Evolutionary conservation across 495 filamentous ascomycete genomes (phyloP).

Genomic region (Terfezia boudieri): DNA sequence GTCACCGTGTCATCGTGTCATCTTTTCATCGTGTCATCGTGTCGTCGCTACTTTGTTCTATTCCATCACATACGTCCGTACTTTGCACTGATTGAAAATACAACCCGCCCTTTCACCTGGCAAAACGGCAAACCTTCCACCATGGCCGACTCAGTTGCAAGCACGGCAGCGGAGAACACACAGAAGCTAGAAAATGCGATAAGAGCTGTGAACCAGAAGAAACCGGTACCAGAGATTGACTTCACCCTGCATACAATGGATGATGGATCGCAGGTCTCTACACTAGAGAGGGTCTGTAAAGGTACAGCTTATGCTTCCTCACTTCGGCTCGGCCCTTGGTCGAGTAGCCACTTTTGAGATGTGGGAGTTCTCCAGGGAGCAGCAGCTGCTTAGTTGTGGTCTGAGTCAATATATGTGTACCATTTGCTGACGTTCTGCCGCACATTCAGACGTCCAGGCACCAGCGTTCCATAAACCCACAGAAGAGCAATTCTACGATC

Average conservation of each 20-base stretch:
- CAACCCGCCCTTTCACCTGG: too few species aligned
- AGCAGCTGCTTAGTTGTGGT: too few species aligned
- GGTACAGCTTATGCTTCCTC: conserved; percentile 30
- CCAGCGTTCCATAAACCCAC: conserved; percentile 77
- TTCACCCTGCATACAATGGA: conserved; percentile 97
- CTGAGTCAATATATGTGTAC: too few species aligned
- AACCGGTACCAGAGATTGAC: conserved; percentile 88
- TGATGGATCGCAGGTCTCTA: conserved; percentile 85
- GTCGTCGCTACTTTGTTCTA: too few species aligned
- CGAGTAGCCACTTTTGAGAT: background rate
- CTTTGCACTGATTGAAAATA: too few species aligned
- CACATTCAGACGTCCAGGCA: conserved; percentile 42
- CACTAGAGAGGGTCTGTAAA: conserved; percentile 87
- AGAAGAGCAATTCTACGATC: conserved; percentile 48
- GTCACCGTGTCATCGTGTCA: too few species aligned
- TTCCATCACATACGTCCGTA: too few species aligned
- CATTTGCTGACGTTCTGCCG: too few species aligned
- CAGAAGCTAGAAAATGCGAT: conserved; percentile 40
- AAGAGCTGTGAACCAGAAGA: conserved; percentile 77
- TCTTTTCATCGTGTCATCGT: too few species aligned
- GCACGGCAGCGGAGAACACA: conserved; percentile 13
- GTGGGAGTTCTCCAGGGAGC: too few species aligned
- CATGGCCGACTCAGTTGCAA: conserved; percentile 11
- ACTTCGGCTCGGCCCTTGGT: background rate
- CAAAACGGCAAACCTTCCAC: background rate